phyloP scores from a whole-genome alignment of 2,329 filamentous ascomycete species.

The Pseudopyrenochaeta lycopersici region DNA sequence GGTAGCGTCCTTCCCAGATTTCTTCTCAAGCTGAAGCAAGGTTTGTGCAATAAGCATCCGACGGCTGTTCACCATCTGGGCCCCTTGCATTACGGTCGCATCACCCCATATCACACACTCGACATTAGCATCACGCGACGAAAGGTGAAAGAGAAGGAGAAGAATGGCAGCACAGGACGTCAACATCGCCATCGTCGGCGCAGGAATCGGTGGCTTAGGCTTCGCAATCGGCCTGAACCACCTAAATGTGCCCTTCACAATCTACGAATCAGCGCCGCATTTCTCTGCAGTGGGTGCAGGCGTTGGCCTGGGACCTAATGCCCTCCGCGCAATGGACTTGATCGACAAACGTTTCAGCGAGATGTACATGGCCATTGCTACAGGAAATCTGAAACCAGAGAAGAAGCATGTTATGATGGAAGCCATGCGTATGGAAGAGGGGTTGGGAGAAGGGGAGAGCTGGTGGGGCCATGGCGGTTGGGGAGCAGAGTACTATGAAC shows the following conservation, averaged over 20 bases:
- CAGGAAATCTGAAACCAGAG: slow-evolving; percentile 50
- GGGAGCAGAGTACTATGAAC: slow-evolving; percentile 49
- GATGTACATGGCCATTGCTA: slow-evolving; percentile 51
- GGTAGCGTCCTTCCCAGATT: too few relatives aligned
- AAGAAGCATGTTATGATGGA: slow-evolving; percentile 54
- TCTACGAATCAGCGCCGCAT: slow-evolving; percentile 36
- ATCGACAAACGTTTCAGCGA: slow-evolving; percentile 51
- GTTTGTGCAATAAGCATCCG: too few relatives aligned
- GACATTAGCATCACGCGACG: background rate
- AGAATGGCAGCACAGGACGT: slow-evolving; percentile 10
- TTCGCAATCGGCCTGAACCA: slow-evolving; percentile 36
- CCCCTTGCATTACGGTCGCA: background rate
- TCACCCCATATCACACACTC: background rate
- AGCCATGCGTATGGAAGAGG: slow-evolving; percentile 52
- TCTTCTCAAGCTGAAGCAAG: too few relatives aligned
- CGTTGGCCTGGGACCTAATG: slow-evolving; percentile 53
- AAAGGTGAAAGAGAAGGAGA: background rate
- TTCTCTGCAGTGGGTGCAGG: slow-evolving; percentile 39
- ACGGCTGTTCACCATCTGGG: background rate
- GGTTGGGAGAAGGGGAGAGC: slow-evolving; percentile 49
- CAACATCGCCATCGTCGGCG: slow-evolving; percentile 29
- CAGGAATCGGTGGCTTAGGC: slow-evolving; percentile 38
- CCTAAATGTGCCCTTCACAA: slow-evolving; percentile 29
- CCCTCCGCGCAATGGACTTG: slow-evolving; percentile 53
- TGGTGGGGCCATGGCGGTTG: slow-evolving; percentile 49